Evolutionary conservation across 192 early-diverging fungal genomes (phyloP), one percentile per base, ranked within the genome.

Genomic region (Coemansia sp.): DNA sequence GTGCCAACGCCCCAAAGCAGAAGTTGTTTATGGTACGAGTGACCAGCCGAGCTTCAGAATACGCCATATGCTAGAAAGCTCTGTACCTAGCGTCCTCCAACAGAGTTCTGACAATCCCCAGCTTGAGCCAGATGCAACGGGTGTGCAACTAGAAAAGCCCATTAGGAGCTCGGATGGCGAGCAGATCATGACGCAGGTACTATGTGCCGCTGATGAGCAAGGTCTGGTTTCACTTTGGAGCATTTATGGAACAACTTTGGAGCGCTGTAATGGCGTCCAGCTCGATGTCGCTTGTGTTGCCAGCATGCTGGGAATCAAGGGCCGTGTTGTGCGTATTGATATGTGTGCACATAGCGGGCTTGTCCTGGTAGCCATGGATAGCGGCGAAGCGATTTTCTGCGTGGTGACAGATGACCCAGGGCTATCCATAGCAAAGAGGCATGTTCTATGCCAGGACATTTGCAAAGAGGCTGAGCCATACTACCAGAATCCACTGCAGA

Each of bases 141-240:
- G 4, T 42, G 3, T 4, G 4, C 36, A 38, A 17, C 14, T 9
- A 38, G 40, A 10, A 8, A 11, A 42, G 9, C 19, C 40, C 10
- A n/a, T n/a, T n/a, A n/a, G n/a, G n/a, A 6, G 40, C 20, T 22
- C 40, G 9, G 40, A 42, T 10, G 8, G 23, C 3, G 17, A 3
- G 20, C 19, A 9, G n/a, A 5, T 22, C 40, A 53, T 62, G 9
- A 36, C 30, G 29, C 58, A 57, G 15, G 37, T 67, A 0, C 32
- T 53, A 11, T 59, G 59, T 29, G 34, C 53, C 8, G 36, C 38
- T n/a, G 60, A 63, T 18, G 23, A 17, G 3, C 17, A 30, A 10
- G 44, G 18, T 6, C 50, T 18, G 9, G 13, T 74, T 38, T 62
- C 59, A 28, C 46, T 74, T 14, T 74, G 71, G 71, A 67, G 59